Evolutionary conservation across 352 stramenopile species (phyloP).

Genomic region (Pythium guiyangense): DNA sequence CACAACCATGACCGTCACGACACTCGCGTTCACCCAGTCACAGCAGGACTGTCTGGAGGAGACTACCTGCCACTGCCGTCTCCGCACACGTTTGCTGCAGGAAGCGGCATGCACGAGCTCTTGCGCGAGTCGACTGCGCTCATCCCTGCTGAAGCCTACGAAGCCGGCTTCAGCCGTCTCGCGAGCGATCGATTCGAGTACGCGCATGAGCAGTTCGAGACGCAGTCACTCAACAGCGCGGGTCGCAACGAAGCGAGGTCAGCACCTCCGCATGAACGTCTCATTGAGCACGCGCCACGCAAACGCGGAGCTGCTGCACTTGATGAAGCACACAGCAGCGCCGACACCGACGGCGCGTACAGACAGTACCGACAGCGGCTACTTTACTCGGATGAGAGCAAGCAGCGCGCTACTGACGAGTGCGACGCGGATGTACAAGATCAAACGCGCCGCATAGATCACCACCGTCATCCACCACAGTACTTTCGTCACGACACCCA

Average conservation of each 20-base stretch:
- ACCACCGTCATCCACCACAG: no score
- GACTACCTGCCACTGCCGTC: not conserved
- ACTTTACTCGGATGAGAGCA: no score
- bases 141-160: not conserved
- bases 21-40: not conserved
- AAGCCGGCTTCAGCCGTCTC: not conserved
- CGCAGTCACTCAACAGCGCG: not conserved
- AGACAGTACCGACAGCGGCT: constrained; percentile 1
- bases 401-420: no score
- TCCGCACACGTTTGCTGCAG: not conserved
- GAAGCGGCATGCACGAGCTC: not conserved
- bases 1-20: not conserved
- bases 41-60: no score
- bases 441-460: no score
- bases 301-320: not conserved
- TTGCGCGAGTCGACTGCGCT: not conserved
- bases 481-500: constrained; percentile 2
- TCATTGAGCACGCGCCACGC: not conserved
- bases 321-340: not conserved
- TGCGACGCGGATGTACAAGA: no score
- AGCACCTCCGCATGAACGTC: no score
- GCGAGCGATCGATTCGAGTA: not conserved
- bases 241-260: no score
- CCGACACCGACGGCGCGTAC: not conserved
- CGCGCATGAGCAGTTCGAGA: not conserved